phyloP scores from a whole-genome alignment of 345 rosid species.

The Lepidium africanum region DNA sequence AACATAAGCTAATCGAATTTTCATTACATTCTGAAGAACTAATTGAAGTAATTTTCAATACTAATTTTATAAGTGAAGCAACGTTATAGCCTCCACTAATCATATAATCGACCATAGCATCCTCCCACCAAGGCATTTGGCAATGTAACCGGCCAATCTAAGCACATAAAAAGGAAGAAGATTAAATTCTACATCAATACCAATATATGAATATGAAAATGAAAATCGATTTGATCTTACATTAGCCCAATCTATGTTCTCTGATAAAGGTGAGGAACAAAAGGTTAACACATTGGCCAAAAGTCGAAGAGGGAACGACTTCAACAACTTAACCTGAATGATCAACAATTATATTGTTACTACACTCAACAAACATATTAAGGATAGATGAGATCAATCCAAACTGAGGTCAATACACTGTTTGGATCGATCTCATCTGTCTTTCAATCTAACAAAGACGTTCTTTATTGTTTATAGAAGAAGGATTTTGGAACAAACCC shows the following conservation, averaged over 20 bases:
- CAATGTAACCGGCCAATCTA: conserved; percentile 78
- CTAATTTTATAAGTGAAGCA: conserved; percentile 52
- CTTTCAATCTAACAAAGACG: neutral
- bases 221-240: conserved; percentile 30
- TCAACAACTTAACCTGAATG: conserved; percentile 55
- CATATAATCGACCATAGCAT: conserved; percentile 70
- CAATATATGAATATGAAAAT: neutral
- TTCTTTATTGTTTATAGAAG: neutral
- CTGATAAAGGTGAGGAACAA: conserved; percentile 40
- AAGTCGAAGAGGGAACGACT: conserved; percentile 59
- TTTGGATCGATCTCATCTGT: too few species aligned
- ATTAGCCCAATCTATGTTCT: conserved; percentile 65
- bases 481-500: conserved; percentile 39
- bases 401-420: too few species aligned
- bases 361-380: too few species aligned
- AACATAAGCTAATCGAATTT: neutral
- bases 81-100: conserved; percentile 77
- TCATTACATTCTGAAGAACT: neutral
- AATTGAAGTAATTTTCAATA: conserved; percentile 3
- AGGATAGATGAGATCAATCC: too few species aligned
- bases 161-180: neutral
- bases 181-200: neutral
- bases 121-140: conserved; percentile 85
- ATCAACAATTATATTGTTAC: neutral
- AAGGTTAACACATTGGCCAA: conserved; percentile 61